A percentile compares a stretch with the other conserved stretches of the same genome.
Evolutionary conservation across 2,329 filamentous ascomycete species (phyloP).

Genomic region (Apiospora rasikravindrae): DNA sequence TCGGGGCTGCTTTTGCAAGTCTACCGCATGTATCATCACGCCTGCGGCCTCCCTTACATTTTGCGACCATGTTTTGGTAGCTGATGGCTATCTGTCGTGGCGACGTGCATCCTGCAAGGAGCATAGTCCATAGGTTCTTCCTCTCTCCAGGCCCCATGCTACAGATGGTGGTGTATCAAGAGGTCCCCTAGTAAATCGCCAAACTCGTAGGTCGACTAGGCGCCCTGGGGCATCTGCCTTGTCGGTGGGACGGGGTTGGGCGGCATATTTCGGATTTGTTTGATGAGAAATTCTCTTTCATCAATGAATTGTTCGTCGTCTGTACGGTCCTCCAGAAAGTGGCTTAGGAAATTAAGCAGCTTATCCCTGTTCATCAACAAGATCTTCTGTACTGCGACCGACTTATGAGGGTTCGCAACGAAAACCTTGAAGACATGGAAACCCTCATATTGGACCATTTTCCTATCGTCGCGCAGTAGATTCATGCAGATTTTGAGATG

Average conservation of each 20-base stretch:
- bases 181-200: not conserved
- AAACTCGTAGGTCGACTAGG: conserved; percentile 22
- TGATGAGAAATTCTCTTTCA: conserved; percentile 95
- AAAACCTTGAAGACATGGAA: conserved; percentile 99
- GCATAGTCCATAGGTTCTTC: not conserved
- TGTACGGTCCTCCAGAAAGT: conserved; percentile 91
- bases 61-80: not conserved
- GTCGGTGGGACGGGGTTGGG: conserved; percentile 59
- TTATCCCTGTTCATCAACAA: conserved; percentile 95
- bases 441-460: conserved; percentile 99
- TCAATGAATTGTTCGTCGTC: conserved; percentile 99
- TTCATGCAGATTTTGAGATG: conserved; percentile 99
- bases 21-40: not conserved
- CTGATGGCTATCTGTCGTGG: not conserved
- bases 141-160: not conserved
- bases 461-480: conserved; percentile 88
- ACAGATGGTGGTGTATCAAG: not conserved
- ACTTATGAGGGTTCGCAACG: conserved; percentile 98
- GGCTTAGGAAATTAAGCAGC: conserved; percentile 84
- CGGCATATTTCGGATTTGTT: conserved; percentile 81
- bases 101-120: conserved; percentile 19
- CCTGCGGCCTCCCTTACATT: not conserved
- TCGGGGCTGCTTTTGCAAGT: conserved; percentile 29
- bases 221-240: conserved; percentile 41
- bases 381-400: conserved; percentile 92